Evolutionary conservation across 2,329 filamentous ascomycete species (phyloP).

Genomic region (Hypoxylon sp.): DNA sequence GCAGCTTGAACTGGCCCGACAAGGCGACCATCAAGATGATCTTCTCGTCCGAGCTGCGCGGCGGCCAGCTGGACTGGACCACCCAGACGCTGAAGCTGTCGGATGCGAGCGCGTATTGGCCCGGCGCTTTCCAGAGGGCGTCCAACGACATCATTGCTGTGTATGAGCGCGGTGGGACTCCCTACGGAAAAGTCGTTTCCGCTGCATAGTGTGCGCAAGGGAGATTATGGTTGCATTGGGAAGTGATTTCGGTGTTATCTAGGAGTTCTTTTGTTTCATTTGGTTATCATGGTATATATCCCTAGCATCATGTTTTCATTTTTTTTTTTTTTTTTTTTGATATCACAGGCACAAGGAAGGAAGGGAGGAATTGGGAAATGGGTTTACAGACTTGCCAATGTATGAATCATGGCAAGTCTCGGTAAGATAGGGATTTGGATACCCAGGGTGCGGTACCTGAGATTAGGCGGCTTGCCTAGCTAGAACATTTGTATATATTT

Average conservation of each 20-base stretch:
- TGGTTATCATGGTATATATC: slow-evolving; percentile 24
- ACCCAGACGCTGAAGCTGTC: slow-evolving; percentile 24
- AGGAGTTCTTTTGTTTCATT: slow-evolving; percentile 2
- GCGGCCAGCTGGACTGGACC: slow-evolving; percentile 32
- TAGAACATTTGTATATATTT: too few relatives aligned
- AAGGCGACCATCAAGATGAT: slow-evolving; percentile 54
- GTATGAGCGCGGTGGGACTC: slow-evolving; percentile 26
- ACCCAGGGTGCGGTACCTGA: too few relatives aligned
- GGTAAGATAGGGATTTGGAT: neutral
- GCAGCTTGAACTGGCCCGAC: slow-evolving; percentile 27
- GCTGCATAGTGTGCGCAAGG: neutral
- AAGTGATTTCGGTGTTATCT: slow-evolving; percentile 3
- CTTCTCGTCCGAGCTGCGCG: slow-evolving; percentile 25
- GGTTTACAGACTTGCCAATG: too few relatives aligned
- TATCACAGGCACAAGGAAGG: too few relatives aligned
- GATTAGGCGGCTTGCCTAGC: too few relatives aligned
- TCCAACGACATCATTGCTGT: slow-evolving; percentile 25
- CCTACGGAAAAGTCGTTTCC: slow-evolving; percentile 24
- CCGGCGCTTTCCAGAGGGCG: slow-evolving; percentile 23
- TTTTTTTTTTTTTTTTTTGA: too few relatives aligned
- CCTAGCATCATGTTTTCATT: slow-evolving; percentile 4
- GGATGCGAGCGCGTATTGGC: slow-evolving; percentile 27
- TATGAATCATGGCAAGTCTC: too few relatives aligned
- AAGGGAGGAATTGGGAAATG: too few relatives aligned
- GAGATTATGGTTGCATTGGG: neutral